These are phyloP conservation scores for Clavispora carvajalis DNA, from an alignment of 805 yeast species.

Conservation along the genomic window DNA sequence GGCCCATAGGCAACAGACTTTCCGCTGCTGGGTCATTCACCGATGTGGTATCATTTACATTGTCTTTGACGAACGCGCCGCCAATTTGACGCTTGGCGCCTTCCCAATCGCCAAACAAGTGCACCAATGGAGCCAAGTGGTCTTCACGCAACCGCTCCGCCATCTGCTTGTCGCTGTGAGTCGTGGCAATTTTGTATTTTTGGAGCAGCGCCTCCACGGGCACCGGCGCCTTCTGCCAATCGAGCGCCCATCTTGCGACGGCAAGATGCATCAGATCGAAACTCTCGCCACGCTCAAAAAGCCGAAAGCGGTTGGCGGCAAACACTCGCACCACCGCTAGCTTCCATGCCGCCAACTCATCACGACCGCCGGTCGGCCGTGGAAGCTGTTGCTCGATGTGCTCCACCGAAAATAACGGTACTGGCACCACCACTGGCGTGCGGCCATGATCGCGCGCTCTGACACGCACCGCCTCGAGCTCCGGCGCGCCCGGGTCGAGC, in stretches of 20 bases:
- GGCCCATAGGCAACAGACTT: too few species aligned
- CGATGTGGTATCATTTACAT: too few species aligned
- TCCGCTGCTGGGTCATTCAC: too few species aligned
- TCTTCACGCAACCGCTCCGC: constrained; percentile 7
- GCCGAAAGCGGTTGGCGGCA: constrained; percentile 24
- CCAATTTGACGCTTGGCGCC: too few species aligned
- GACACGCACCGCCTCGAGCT: constrained; percentile 18
- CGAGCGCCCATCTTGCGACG: constrained; percentile 17
- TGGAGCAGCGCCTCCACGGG: constrained; percentile 11
- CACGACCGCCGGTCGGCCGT: constrained; percentile 16
- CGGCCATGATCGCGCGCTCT: neutral
- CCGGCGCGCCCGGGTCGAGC: constrained; percentile 17
- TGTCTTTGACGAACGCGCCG: too few species aligned
- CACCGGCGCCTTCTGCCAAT: constrained; percentile 16
- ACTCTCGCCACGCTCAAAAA: constrained; percentile 11
- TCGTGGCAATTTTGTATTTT: constrained; percentile 17
- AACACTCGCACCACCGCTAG: constrained; percentile 23
- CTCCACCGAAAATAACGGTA: constrained; percentile 30
- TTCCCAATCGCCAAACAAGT: constrained; percentile 4
- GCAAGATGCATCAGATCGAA: neutral
- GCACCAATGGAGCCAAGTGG: constrained; percentile 6
- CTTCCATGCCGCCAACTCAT: constrained; percentile 27
- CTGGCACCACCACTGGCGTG: constrained; percentile 33
- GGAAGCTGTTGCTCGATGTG: constrained; percentile 21
- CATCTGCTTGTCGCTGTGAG: constrained; percentile 10